A percentile compares a stretch with the other conserved stretches of the same genome.
These are phyloP conservation scores for Blastobotrys robertii DNA, from an alignment of 805 yeast species.

Conservation along the genomic window DNA sequence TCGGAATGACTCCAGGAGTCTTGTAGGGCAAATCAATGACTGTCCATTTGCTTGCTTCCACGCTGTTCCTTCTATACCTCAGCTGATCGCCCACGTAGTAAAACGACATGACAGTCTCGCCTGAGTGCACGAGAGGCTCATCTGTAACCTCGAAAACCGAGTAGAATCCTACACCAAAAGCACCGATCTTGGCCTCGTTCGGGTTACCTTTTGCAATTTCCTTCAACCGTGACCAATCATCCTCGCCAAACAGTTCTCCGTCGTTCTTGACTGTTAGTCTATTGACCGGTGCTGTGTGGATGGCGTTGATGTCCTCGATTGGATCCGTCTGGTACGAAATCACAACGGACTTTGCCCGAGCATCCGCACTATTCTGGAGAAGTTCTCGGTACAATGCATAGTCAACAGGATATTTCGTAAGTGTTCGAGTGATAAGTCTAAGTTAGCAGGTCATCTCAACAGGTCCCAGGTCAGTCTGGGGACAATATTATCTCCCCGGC, in stretches of 20 bases:
- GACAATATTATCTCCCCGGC: too few species aligned
- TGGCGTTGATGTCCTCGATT: constrained; percentile 8
- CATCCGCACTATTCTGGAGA: constrained; percentile 34
- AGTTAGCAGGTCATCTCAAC: too few species aligned
- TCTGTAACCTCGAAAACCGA: constrained; percentile 74
- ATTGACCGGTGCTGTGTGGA: constrained; percentile 18
- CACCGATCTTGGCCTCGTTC: constrained; percentile 34
- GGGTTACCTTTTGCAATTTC: constrained; percentile 36
- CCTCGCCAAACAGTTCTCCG: constrained; percentile 27
- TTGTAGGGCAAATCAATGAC: constrained; percentile 31
- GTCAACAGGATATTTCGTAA: constrained; percentile 35
- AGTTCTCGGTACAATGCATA: constrained; percentile 32
- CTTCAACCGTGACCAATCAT: constrained; percentile 31
- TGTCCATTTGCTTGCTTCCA: constrained; percentile 25
- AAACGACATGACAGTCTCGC: constrained; percentile 28
- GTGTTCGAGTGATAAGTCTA: constrained; percentile 31
- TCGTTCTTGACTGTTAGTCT: constrained; percentile 26
- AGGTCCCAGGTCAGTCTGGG: too few species aligned
- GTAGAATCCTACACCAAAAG: constrained; percentile 46
- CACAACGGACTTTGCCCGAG: constrained; percentile 27
- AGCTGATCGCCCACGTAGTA: constrained; percentile 31
- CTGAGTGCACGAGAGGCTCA: constrained; percentile 57
- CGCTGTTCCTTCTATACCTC: constrained; percentile 21
- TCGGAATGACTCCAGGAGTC: constrained; percentile 22
- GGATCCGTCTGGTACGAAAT: constrained; percentile 20